Percentiles rank a stretch among this genome's conserved stretches.
Evolutionary conservation across 2,329 filamentous ascomycete genomes (phyloP).

Genomic region (Penicillium sp.): DNA sequence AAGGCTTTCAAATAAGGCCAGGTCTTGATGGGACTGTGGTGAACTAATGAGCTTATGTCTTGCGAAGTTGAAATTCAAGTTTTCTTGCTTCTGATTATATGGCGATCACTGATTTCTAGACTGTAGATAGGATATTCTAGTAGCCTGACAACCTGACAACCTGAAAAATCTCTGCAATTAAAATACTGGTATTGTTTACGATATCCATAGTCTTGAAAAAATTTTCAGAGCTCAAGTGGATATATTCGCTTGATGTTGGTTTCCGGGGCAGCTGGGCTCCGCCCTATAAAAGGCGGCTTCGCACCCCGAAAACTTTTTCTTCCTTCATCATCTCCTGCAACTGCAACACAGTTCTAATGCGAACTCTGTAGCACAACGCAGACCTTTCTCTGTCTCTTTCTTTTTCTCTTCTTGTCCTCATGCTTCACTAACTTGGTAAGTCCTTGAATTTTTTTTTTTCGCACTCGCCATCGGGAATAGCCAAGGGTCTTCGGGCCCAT

Average conservation of each 20-base stretch:
- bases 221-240: constrained; percentile 5
- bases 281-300: constrained; percentile 32
- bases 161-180: neutral
- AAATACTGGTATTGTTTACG: neutral
- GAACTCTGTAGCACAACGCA: neutral
- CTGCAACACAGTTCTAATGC: constrained; percentile 17
- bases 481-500: constrained; percentile 19
- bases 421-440: constrained; percentile 24
- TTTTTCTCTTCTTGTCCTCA: neutral
- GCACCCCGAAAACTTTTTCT: constrained; percentile 28
- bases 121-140: neutral
- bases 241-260: constrained; percentile 31
- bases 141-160: neutral
- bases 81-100: neutral
- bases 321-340: constrained; percentile 17
- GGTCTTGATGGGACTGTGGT: neutral
- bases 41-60: neutral
- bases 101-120: neutral
- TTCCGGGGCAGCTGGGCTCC: constrained; percentile 31
- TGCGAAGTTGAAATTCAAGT: neutral
- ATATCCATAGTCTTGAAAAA: neutral
- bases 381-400: neutral
- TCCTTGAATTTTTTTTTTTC: constrained; percentile 9
- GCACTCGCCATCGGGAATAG: constrained; percentile 9
- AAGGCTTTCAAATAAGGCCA: constrained; percentile 37